Percentiles rank a stretch among this genome's conserved stretches.
phyloP scores from a whole-genome alignment of 345 rosid genomes.

The Clausena lansium region DNA sequence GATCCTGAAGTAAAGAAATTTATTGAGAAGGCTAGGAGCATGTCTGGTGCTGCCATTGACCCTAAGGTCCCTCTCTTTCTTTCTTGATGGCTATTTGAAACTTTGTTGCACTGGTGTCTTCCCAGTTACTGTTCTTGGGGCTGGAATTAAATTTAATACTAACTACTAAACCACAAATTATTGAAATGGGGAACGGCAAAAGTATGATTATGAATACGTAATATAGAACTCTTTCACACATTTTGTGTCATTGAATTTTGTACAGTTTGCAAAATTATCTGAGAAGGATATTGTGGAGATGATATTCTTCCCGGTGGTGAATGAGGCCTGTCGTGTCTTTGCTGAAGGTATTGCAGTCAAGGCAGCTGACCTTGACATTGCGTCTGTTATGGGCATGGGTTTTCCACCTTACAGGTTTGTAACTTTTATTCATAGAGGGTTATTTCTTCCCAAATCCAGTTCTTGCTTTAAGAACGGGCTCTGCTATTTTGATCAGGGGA shows the following conservation, averaged over 20 bases:
- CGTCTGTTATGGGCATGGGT: constrained; percentile 93
- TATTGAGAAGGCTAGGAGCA: constrained; percentile 76
- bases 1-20: constrained; percentile 79
- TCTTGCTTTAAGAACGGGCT: constrained; percentile 12
- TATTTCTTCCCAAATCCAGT: background rate
- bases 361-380: constrained; percentile 91
- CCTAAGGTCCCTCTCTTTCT: constrained; percentile 55
- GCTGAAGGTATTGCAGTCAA: constrained; percentile 94
- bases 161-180: background rate
- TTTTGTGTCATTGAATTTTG: constrained; percentile 5
- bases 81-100: background rate
- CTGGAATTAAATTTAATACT: background rate
- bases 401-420: constrained; percentile 88
- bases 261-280: constrained; percentile 62
- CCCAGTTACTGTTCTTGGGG: constrained; percentile 10
- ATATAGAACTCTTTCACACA: background rate
- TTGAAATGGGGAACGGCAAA: background rate
- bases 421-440: background rate
- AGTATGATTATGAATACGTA: background rate
- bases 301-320: constrained; percentile 91
- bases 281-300: constrained; percentile 92
- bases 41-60: constrained; percentile 67
- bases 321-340: constrained; percentile 89
- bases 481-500: constrained; percentile 55
- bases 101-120: constrained; percentile 3